phyloP scores from a whole-genome alignment of 1,139 yeast genomes.

The Zygotorulaspora mrakii region DNA sequence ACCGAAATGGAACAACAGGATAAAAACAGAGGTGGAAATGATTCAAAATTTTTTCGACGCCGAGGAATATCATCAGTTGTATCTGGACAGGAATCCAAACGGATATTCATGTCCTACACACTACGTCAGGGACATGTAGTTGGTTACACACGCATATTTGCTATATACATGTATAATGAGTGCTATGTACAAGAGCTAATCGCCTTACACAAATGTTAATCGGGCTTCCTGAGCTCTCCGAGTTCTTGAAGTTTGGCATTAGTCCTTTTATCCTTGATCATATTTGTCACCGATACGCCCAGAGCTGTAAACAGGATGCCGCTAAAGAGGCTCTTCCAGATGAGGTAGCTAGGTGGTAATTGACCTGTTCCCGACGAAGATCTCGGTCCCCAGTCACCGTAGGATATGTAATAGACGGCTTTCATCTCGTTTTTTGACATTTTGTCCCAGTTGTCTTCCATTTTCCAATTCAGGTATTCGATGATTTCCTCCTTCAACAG shows the following conservation, averaged over 20 bases:
- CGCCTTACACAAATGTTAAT: too few relatives aligned
- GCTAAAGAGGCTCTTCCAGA: conserved; percentile 27
- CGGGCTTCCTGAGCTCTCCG: too few relatives aligned
- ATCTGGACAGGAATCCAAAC: conserved; percentile 69
- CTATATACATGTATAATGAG: neutral
- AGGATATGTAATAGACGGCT: conserved; percentile 36
- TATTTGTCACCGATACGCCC: conserved; percentile 25
- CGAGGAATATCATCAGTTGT: conserved; percentile 86
- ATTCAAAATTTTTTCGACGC: conserved; percentile 79
- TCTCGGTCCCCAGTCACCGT: conserved; percentile 33
- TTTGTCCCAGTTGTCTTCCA: conserved; percentile 42
- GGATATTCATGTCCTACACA: conserved; percentile 93
- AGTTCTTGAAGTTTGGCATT: conserved; percentile 15
- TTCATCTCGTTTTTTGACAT: conserved; percentile 38
- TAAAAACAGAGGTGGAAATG: conserved; percentile 68
- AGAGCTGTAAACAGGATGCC: conserved; percentile 24
- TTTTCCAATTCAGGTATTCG: conserved; percentile 43
- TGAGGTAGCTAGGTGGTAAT: conserved; percentile 18
- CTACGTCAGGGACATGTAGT: conserved; percentile 49
- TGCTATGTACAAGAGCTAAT: neutral
- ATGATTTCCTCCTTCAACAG: conserved; percentile 43
- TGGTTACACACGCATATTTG: too few relatives aligned
- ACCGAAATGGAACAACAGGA: conserved; percentile 52
- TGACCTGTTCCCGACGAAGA: conserved; percentile 18
- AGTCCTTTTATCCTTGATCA: conserved; percentile 22